These are phyloP conservation scores for Talaromyces borbonicus DNA, from an alignment of 495 filamentous ascomycete genomes.

Conservation along the genomic window DNA sequence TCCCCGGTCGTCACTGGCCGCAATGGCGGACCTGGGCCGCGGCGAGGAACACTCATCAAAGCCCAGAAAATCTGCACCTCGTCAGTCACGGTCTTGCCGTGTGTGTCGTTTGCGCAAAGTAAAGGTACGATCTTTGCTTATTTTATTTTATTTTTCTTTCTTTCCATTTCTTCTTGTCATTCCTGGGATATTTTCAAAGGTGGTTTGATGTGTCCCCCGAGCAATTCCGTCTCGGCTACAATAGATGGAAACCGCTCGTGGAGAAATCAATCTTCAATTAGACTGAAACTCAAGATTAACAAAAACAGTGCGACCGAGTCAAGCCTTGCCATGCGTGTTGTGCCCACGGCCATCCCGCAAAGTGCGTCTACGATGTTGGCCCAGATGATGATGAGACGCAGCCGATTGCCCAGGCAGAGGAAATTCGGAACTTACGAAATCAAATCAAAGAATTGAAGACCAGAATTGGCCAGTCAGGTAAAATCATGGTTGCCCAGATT, in stretches of 20 bases:
- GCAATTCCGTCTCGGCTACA: no score
- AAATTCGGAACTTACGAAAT: conserved; percentile 31
- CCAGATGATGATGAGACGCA: conserved; percentile 26
- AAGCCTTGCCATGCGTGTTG: conserved; percentile 40
- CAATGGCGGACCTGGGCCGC: conserved; percentile 5
- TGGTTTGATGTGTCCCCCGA: no score
- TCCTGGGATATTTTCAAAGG: no score
- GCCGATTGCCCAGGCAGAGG: conserved; percentile 33
- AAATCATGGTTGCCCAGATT: not conserved
- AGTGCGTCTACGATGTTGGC: conserved; percentile 30
- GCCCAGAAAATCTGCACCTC: conserved; percentile 17
- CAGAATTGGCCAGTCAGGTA: conserved; percentile 24
- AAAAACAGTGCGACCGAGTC: conserved; percentile 31
- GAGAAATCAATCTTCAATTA: not conserved
- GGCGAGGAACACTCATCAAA: conserved; percentile 7
- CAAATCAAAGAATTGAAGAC: conserved; percentile 28
- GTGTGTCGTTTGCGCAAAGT: conserved; percentile 38
- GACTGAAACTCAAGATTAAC: not conserved
- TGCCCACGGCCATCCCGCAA: conserved; percentile 36
- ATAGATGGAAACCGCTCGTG: not conserved
- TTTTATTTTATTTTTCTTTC: not conserved
- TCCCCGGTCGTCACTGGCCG: conserved; percentile 7
- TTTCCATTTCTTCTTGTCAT: not conserved
- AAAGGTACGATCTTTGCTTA: conserved; percentile 25
- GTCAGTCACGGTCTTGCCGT: conserved; percentile 36